A percentile compares a stretch with the other conserved stretches of the same genome.
phyloP scores from a whole-genome alignment of 345 rosid genomes.

The Tarenaya hassleriana region DNA sequence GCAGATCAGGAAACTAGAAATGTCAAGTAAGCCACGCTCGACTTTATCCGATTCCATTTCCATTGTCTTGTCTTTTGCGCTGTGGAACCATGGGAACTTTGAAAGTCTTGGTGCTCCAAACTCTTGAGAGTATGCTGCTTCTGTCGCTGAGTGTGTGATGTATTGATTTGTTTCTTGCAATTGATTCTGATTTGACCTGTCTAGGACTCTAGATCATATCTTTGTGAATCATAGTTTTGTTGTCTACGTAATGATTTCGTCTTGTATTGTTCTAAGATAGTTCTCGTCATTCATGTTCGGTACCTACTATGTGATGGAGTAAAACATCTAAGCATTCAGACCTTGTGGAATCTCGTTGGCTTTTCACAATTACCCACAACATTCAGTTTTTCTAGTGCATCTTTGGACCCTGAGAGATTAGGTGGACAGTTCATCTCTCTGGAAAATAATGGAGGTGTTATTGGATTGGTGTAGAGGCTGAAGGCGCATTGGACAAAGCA shows the following conservation, averaged over 20 bases:
- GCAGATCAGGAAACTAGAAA: constrained; percentile 84
- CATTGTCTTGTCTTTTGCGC: background rate
- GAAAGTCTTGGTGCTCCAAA: background rate
- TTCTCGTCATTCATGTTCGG: too few relatives aligned
- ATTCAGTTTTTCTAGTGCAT: background rate
- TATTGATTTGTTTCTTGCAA: too few relatives aligned
- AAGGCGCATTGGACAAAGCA: constrained; percentile 98
- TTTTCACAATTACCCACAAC: background rate
- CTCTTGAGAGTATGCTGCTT: too few relatives aligned
- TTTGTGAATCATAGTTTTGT: too few relatives aligned
- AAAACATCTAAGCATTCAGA: too few relatives aligned
- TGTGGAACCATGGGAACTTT: constrained; percentile 1
- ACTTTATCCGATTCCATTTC: too few relatives aligned
- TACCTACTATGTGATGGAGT: too few relatives aligned
- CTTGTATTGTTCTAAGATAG: too few relatives aligned
- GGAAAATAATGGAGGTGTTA: constrained; percentile 11
- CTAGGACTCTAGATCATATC: too few relatives aligned
- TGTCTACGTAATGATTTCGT: too few relatives aligned
- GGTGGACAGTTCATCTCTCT: constrained; percentile 2
- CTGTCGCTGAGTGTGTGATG: too few relatives aligned
- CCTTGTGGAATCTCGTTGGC: background rate
- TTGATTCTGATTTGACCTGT: too few relatives aligned
- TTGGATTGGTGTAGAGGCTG: constrained; percentile 70
- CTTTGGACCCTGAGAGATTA: background rate
- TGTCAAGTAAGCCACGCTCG: constrained; percentile 61